A percentile compares a stretch with the other conserved stretches of the same genome.
phyloP scores from a whole-genome alignment of 768 basidiomycete genomes.

The Lactarius pseudohatsudake region DNA sequence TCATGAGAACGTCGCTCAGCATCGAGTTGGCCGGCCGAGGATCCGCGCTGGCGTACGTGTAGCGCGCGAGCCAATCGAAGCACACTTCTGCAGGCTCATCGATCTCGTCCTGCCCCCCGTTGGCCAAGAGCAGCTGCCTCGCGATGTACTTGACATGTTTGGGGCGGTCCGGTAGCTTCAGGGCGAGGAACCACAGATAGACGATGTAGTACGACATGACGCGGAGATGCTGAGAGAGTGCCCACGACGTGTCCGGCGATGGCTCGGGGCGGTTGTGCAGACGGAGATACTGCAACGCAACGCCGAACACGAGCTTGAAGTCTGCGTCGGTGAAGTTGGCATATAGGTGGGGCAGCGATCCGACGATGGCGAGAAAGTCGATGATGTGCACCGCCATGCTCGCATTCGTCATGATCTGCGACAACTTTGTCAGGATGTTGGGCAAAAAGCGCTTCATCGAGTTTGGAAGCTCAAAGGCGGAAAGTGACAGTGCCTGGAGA shows the following conservation, averaged over 20 bases:
- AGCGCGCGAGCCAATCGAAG: slow-evolving; percentile 96
- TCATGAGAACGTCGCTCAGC: slow-evolving; percentile 78
- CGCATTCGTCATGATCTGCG: slow-evolving; percentile 92
- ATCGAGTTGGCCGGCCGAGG: slow-evolving; percentile 82
- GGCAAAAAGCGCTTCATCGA: slow-evolving; percentile 80
- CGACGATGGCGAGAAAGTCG: slow-evolving; percentile 84
- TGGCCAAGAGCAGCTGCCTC: slow-evolving; percentile 80
- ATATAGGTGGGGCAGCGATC: slow-evolving; percentile 74
- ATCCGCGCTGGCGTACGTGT: slow-evolving; percentile 92
- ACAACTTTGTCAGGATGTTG: slow-evolving; percentile 80
- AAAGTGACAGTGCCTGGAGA: slow-evolving; percentile 83
- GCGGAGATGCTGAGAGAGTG: slow-evolving; percentile 88
- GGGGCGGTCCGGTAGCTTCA: slow-evolving; percentile 79
- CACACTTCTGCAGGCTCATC: slow-evolving; percentile 95
- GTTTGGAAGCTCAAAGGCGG: slow-evolving; percentile 81
- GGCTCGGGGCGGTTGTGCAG: slow-evolving; percentile 72
- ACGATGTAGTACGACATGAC: slow-evolving; percentile 87
- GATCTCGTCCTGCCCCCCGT: slow-evolving; percentile 66
- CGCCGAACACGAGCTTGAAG: slow-evolving; percentile 91
- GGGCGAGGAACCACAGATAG: slow-evolving; percentile 91
- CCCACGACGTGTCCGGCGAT: slow-evolving; percentile 70
- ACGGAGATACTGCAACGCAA: slow-evolving; percentile 91
- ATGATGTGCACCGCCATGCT: slow-evolving; percentile 96
- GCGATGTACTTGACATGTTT: slow-evolving; percentile 84
- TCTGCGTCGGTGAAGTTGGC: slow-evolving; percentile 89